Evolutionary conservation across 139 green algal species (phyloP).

Genomic region (Tetradesmus obliquus): DNA sequence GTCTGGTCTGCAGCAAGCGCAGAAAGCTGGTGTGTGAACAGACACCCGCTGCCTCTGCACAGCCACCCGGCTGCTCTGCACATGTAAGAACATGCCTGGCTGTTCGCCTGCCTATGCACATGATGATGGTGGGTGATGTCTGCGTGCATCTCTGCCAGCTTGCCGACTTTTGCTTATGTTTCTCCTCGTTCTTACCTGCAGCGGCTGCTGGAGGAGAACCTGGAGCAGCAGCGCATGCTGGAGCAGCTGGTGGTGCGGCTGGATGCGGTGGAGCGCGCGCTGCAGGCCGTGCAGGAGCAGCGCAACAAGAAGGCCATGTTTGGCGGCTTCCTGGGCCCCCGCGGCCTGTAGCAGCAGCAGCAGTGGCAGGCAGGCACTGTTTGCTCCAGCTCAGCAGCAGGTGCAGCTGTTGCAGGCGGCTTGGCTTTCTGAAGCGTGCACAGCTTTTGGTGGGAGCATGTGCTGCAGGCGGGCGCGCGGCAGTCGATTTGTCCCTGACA

Average conservation of each 20-base stretch:
- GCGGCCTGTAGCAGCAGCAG: conserved; percentile 11
- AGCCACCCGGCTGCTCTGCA: background rate
- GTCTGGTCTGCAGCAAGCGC: too few species aligned
- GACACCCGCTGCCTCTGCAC: background rate
- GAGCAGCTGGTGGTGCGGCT: conserved; percentile 54
- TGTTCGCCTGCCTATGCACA: background rate
- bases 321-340: conserved; percentile 31
- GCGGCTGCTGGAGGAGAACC: conserved; percentile 55
- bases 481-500: too few species aligned
- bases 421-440: too few species aligned
- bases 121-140: background rate
- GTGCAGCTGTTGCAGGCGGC: background rate
- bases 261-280: conserved; percentile 50
- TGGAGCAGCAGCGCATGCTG: conserved; percentile 64
- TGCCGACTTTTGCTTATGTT: background rate
- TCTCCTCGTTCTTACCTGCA: conserved; percentile 22
- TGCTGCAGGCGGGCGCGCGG: too few species aligned
- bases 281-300: conserved; percentile 47
- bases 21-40: background rate
- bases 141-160: background rate
- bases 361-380: background rate
- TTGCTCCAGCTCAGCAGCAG: too few species aligned
- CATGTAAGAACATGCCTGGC: background rate
- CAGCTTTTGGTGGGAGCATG: too few species aligned
- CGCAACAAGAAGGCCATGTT: background rate